Base-by-base conservation (phyloP, 2,329 filamentous ascomycete species). In the Pestalotiopsis sp. region DNA sequence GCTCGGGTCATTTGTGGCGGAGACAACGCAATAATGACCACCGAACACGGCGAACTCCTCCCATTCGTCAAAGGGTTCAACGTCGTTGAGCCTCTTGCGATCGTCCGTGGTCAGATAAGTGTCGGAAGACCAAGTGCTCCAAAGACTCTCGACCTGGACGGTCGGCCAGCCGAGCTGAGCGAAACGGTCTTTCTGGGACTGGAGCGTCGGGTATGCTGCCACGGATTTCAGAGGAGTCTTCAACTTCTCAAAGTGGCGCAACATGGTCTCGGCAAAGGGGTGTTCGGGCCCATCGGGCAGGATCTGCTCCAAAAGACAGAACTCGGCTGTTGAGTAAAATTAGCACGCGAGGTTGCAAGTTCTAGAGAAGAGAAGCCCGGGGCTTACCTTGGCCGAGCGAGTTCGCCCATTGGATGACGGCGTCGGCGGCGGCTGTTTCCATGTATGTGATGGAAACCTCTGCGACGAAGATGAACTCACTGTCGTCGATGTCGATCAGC, bases 61-160 rank as follows among this genome's bases (percentile, higher is more conserved):
- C 94, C 94, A 97, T 80, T 98, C 95, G 78, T 98, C 95, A 76
- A 98, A 98, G 0, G 92, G 90, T 76, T 98, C 95, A 17, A 94
- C 80, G 0, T 82, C 76, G 73, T 97, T 91, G 14, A 98, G 81
- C 12, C 81, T 81, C 45, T 78, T 82, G 71, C 93, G 87, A 70
- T 93, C 86, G 1, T 84, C 80, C 1, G 85, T 76, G 5, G 84
- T 84, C 23, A 97, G 80, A 77, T 95, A 95, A 2, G 82, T 76
- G 14, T 89, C 83, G 72, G 92, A 89, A 12, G 87, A 89, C 95
- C 95, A 98, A 1, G 94, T 84, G 67, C 94, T 88, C 94, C 95
- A 97, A 12, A 98, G 83, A 74, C 91, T 93, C 77, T 87, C 87
- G 59, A 90, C 87, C 14, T 86, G 81, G 17, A 91, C 85, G 13